Conservation (phyloP, 352 stramenopile species). For the Aphanomyces invadans region DNA sequence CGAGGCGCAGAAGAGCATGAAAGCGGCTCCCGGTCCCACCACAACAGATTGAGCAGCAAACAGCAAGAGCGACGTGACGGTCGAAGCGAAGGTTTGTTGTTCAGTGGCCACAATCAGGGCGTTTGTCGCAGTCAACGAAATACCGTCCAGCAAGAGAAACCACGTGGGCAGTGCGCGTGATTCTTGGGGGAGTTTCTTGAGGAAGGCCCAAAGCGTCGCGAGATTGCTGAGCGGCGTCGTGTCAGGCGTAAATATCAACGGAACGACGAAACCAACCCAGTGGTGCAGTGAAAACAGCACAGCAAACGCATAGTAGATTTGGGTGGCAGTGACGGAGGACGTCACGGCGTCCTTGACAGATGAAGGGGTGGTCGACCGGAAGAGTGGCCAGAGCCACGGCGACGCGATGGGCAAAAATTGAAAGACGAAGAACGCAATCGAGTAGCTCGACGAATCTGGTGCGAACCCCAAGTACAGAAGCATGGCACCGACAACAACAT, state of each 20-base stretch:
- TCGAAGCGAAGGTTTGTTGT: not conserved
- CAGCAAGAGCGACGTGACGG: not conserved
- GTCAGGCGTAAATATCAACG: not conserved
- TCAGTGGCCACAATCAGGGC: not conserved
- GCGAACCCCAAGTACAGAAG: not conserved
- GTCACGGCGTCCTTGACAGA: not conserved
- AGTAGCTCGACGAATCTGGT: not conserved
- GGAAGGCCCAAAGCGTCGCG: not conserved
- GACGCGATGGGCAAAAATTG: conserved; percentile 4
- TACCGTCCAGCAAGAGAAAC: not conserved
- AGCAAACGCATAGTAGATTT: not conserved
- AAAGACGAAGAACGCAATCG: not conserved
- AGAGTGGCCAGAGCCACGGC: not conserved
- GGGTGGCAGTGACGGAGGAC: not conserved
- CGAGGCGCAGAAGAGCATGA: conserved; percentile 3
- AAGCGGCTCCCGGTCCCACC: not conserved
- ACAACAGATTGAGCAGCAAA: not conserved
- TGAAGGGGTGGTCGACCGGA: not conserved
- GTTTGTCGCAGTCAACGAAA: not conserved
- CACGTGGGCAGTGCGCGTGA: not conserved
- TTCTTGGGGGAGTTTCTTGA: not conserved
- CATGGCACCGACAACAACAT: not conserved
- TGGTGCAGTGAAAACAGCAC: conserved; percentile 5
- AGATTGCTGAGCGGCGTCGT: not conserved
- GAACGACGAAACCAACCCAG: not conserved